phyloP scores from a whole-genome alignment of 225 moss, liverwort and hornwort genomes.

The Physcomitrellopsis africana region DNA sequence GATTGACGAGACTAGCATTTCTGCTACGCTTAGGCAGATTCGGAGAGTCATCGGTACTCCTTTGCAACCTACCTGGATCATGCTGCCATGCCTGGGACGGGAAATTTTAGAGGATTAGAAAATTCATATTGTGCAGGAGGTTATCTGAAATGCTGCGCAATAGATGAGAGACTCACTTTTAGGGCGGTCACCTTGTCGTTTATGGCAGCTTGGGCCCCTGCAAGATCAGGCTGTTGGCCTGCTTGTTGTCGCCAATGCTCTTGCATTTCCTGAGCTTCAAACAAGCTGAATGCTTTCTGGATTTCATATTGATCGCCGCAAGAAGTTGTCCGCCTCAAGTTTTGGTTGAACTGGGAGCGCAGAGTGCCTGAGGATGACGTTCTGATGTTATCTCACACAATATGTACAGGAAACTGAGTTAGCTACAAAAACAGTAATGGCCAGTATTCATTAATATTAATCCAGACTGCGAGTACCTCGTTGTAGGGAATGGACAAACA shows the following conservation, averaged over 20 bases:
- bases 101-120: background rate
- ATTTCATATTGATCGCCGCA: slow-evolving; percentile 15
- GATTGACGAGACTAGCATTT: background rate
- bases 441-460: too few relatives aligned
- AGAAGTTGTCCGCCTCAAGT: slow-evolving; percentile 12
- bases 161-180: too few relatives aligned
- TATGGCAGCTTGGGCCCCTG: too few relatives aligned
- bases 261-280: slow-evolving; percentile 11
- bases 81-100: background rate
- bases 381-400: slow-evolving; percentile 9
- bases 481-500: too few relatives aligned
- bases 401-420: too few relatives aligned
- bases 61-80: background rate
- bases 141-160: background rate
- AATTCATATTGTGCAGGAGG: background rate
- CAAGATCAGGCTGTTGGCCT: background rate
- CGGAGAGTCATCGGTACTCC: background rate
- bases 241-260: slow-evolving; percentile 21
- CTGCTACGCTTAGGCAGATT: background rate
- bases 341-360: background rate
- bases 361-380: slow-evolving; percentile 16
- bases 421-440: too few relatives aligned
- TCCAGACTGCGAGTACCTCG: too few relatives aligned
- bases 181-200: too few relatives aligned
- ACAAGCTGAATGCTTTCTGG: slow-evolving; percentile 17